These are phyloP conservation scores for Saccharomycopsis fodiens DNA, from an alignment of 805 yeast genomes.

Conservation along the genomic window DNA sequence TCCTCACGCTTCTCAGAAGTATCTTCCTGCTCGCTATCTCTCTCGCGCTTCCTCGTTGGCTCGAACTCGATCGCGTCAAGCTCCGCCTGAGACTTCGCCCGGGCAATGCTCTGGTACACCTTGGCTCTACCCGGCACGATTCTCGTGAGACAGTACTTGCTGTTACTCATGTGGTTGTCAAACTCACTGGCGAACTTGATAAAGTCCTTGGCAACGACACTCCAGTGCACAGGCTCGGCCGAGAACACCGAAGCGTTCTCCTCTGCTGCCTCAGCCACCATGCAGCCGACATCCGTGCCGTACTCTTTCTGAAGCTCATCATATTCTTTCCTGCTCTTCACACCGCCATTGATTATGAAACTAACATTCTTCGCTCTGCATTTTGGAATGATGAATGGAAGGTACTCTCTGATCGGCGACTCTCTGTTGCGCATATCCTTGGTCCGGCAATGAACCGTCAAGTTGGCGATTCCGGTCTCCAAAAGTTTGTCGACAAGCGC, in stretches of 20 bases:
- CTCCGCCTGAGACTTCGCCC: constrained; percentile 33
- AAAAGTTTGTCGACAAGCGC: constrained; percentile 49
- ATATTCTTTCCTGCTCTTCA: constrained; percentile 49
- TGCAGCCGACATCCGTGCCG: constrained; percentile 68
- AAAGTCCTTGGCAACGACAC: constrained; percentile 46
- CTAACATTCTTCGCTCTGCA: constrained; percentile 59
- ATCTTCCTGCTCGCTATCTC: no score
- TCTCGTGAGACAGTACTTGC: constrained; percentile 74
- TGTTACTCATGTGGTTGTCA: constrained; percentile 61
- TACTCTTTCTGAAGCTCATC: constrained; percentile 41
- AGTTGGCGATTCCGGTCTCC: constrained; percentile 73
- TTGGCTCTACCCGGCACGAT: constrained; percentile 71
- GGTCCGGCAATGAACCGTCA: constrained; percentile 91
- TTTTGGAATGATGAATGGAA: constrained; percentile 51
- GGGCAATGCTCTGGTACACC: constrained; percentile 48
- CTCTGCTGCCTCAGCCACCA: constrained; percentile 93
- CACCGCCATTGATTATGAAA: constrained; percentile 76
- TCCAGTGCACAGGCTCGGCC: constrained; percentile 42
- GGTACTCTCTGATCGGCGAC: constrained; percentile 63
- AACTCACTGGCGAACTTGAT: constrained; percentile 42
- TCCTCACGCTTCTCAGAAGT: no score
- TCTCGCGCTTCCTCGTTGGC: not conserved
- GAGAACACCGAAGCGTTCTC: constrained; percentile 73
- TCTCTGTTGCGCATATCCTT: constrained; percentile 85
- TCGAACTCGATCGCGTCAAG: not conserved